Conservation (phyloP, 805 yeast species). For the Wickerhamomyces queroliae region DNA sequence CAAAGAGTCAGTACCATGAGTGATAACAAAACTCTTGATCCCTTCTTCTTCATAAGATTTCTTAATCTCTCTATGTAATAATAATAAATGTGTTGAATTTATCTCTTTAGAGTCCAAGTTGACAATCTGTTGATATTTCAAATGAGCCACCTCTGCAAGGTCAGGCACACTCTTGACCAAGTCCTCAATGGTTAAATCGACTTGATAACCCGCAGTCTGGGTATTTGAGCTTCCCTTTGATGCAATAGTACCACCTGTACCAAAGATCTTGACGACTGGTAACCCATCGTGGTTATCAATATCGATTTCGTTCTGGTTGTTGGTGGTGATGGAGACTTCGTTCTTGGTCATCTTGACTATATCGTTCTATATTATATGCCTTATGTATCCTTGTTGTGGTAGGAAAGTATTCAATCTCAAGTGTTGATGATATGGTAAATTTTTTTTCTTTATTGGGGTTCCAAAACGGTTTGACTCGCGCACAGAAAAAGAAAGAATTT, state of each 20-base stretch:
- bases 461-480: too few species aligned
- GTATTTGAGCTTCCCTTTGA: constrained; percentile 42
- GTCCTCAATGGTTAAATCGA: constrained; percentile 49
- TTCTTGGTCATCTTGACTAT: constrained; percentile 2
- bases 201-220: constrained; percentile 50
- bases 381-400: too few species aligned
- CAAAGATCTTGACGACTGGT: constrained; percentile 40
- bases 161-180: constrained; percentile 53
- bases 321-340: constrained; percentile 22
- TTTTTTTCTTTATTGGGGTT: too few species aligned
- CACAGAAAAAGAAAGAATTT: too few species aligned
- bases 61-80: constrained; percentile 41
- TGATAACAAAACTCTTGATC: constrained; percentile 58
- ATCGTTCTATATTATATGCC: background rate
- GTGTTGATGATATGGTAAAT: too few species aligned
- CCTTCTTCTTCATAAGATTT: constrained; percentile 34
- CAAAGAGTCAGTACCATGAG: constrained; percentile 68
- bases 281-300: constrained; percentile 16
- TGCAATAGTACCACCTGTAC: constrained; percentile 60
- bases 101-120: constrained; percentile 62
- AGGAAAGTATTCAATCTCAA: background rate
- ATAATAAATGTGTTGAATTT: constrained; percentile 38
- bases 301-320: constrained; percentile 20
- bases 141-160: constrained; percentile 47
- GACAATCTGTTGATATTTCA: constrained; percentile 57